Base-by-base conservation (phyloP, 768 basidiomycete species). In the Tulasnella sp. region DNA sequence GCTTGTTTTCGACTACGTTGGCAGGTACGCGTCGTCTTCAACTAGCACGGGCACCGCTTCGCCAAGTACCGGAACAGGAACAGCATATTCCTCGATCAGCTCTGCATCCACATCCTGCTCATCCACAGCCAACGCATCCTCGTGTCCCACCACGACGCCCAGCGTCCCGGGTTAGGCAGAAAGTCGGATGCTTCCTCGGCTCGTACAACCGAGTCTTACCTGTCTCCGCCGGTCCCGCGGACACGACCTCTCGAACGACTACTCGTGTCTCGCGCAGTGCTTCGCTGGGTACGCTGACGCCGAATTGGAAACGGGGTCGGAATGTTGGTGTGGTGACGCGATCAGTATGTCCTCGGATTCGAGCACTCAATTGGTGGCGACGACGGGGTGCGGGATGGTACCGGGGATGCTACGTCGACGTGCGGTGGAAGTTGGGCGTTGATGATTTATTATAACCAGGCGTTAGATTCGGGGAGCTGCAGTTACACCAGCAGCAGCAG, bases 271-370 rank as follows among this genome's bases (percentile, higher is more conserved):
- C 6, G 9, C 54, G 3, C 22, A 67, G 15, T 77, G 77, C 64
- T n/a, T 36, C 29, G 54, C 37, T 11, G 72, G 73, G 14, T 75
- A 74, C 58, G 40, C 74, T 19, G 77, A 77, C 68, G 45, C 74
- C 29, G 76, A 76, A 0, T 12, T 75, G 34, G 73, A 77, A 67
- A 68, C 75, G 15, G 76, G 74, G 1, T 37, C 54, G n/a, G 74
- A 76, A 22, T 77, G 76, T 52, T 77, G 70, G 70, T 77, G 76
- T 38, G 76, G 76, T 3, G 70, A 77, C 29, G 22, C 45, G 17
- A 64, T 77, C 39, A 15, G 22, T 15, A 36, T 45, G 54, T 68
- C 17, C 3, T 22, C 58, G 6, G 38, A 58, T 45, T 29, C 40
- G 7, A 42, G 72, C 4, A 49, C 72, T 17, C 6, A 36, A 3